Conservation (phyloP, 2,329 filamentous ascomycete genomes). For the Sporothrix humicola region DNA sequence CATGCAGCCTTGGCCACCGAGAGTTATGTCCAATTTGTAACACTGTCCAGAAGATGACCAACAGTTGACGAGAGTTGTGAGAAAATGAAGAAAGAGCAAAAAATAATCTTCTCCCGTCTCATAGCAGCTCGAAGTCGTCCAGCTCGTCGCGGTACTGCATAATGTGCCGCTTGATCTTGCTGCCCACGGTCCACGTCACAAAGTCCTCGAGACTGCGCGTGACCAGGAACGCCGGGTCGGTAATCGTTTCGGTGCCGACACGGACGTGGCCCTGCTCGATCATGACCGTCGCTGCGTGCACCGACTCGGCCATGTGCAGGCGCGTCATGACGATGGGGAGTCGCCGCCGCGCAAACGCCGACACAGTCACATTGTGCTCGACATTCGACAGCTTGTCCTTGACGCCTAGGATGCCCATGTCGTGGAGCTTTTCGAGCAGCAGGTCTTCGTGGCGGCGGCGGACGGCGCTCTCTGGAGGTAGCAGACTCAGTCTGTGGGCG, state of each 20-base stretch:
- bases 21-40: no score
- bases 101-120: slow-evolving; percentile 41
- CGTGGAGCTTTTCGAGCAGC: slow-evolving; percentile 87
- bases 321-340: slow-evolving; percentile 88
- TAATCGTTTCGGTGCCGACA: slow-evolving; percentile 87
- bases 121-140: slow-evolving; percentile 93
- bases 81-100: background rate
- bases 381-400: slow-evolving; percentile 81
- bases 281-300: slow-evolving; percentile 82
- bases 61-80: background rate
- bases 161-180: slow-evolving; percentile 96
- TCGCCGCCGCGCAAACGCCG: slow-evolving; percentile 81
- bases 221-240: slow-evolving; percentile 87
- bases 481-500: slow-evolving; percentile 82
- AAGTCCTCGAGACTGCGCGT: slow-evolving; percentile 93
- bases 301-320: slow-evolving; percentile 87
- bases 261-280: slow-evolving; percentile 94
- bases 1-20: background rate
- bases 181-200: slow-evolving; percentile 93
- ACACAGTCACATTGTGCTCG: slow-evolving; percentile 87
- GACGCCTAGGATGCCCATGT: slow-evolving; percentile 83
- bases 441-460: slow-evolving; percentile 85
- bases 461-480: slow-evolving; percentile 78
- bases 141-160: slow-evolving; percentile 93
- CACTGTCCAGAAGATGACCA: background rate